phyloP scores from a whole-genome alignment of 129 eudicot species.

The Flaveria brownii region DNA sequence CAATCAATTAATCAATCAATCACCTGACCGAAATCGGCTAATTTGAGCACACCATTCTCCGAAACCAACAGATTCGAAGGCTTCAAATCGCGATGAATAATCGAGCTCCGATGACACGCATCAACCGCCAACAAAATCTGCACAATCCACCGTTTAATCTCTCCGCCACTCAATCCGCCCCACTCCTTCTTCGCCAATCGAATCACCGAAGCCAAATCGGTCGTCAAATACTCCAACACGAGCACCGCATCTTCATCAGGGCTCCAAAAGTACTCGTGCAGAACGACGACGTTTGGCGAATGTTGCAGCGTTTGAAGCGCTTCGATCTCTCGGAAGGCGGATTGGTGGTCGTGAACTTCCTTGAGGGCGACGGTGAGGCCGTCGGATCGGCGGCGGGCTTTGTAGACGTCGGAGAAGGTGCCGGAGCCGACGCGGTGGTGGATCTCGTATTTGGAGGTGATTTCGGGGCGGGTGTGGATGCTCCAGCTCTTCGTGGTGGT shows the following conservation, averaged over 20 bases:
- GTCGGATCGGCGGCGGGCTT: conserved; percentile 73
- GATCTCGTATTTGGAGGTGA: conserved; percentile 73
- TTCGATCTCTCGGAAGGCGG: conserved; percentile 84
- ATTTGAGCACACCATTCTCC: conserved; percentile 69
- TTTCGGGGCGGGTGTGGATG: conserved; percentile 85
- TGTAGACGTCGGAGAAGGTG: conserved; percentile 87
- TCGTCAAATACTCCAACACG: conserved; percentile 73
- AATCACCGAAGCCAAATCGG: conserved; percentile 67
- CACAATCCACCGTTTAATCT: conserved; percentile 85
- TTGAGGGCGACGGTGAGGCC: conserved; percentile 68
- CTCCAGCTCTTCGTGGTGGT: conserved; percentile 79
- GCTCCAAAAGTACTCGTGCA: conserved; percentile 79
- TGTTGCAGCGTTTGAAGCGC: conserved; percentile 68
- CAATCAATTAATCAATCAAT: neutral
- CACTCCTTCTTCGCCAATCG: conserved; percentile 46
- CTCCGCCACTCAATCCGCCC: conserved; percentile 57
- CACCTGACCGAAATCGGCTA: conserved; percentile 98
- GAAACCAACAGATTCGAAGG: conserved; percentile 81
- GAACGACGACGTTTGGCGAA: conserved; percentile 79
- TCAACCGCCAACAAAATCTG: conserved; percentile 82
- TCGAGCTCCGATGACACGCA: conserved; percentile 83
- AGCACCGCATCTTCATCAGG: conserved; percentile 88
- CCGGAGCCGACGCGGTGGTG: conserved; percentile 72
- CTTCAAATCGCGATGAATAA: conserved; percentile 90
- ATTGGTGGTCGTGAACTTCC: conserved; percentile 85